phyloP scores from a whole-genome alignment of 2,329 filamentous ascomycete genomes.

The Colletotrichum musicola region DNA sequence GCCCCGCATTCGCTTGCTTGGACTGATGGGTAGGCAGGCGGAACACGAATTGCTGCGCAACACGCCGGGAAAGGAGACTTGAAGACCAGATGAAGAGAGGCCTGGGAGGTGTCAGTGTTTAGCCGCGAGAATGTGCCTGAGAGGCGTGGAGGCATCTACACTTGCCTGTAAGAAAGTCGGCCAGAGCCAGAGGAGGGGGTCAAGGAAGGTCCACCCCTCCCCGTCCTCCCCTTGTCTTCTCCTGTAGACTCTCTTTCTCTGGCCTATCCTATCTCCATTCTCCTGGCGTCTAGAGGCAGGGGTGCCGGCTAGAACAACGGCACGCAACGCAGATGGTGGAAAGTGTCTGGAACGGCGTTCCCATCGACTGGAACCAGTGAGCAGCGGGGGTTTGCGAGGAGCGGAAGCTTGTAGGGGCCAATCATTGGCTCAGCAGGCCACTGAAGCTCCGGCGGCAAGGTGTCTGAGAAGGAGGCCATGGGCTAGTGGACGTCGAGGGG shows the following conservation, averaged over 20 bases:
- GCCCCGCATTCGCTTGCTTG: conserved; percentile 12
- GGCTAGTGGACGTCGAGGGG: background rate
- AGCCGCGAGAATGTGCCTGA: no score
- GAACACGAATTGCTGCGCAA: conserved; percentile 25
- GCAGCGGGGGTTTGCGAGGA: conserved; percentile 4
- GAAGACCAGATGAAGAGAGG: conserved; percentile 1
- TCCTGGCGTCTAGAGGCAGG: conserved; percentile 30
- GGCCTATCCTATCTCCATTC: conserved; percentile 8
- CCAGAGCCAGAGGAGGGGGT: conserved; percentile 4
- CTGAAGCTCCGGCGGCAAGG: conserved; percentile 12
- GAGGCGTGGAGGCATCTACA: no score
- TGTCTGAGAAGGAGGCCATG: background rate
- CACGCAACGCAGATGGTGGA: conserved; percentile 30
- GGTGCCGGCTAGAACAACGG: conserved; percentile 5
- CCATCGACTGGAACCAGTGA: conserved; percentile 26
- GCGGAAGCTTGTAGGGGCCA: conserved; percentile 19
- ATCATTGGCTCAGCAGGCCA: conserved; percentile 14
- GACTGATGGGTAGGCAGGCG: conserved; percentile 22
- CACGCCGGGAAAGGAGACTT: background rate
- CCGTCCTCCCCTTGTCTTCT: conserved; percentile 8
- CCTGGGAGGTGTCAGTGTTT: no score
- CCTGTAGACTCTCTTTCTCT: conserved; percentile 1
- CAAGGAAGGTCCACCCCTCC: conserved; percentile 24
- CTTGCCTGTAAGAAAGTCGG: no score
- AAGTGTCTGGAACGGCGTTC: conserved; percentile 24